A percentile compares a stretch with the other conserved stretches of the same genome.
phyloP scores from a whole-genome alignment of 768 basidiomycete species.

The Lactarius sanguifluus region DNA sequence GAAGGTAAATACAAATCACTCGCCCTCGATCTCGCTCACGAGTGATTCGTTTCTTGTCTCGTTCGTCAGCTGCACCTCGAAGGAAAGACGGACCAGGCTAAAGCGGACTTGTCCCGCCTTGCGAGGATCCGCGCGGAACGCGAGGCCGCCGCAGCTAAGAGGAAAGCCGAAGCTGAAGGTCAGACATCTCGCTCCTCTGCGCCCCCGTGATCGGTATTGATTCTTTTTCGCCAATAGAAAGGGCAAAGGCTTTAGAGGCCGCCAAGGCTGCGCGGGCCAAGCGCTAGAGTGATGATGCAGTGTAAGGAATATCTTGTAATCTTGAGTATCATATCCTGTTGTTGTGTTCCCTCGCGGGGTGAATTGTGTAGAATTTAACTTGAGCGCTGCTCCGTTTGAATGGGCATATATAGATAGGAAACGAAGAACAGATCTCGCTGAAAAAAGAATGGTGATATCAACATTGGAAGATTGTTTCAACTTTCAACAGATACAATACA shows the following conservation, averaged over 20 bases:
- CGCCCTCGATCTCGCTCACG: background rate
- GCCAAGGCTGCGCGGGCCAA: conserved; percentile 16
- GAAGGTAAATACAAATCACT: conserved; percentile 52
- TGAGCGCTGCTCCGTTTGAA: background rate
- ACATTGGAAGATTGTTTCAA: background rate
- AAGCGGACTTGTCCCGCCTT: conserved; percentile 82
- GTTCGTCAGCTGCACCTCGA: conserved; percentile 56
- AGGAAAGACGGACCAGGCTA: conserved; percentile 91
- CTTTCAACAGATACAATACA: background rate
- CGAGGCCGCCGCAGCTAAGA: conserved; percentile 82
- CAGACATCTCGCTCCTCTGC: background rate
- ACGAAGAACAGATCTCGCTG: conserved; percentile 1
- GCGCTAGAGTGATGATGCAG: conserved; percentile 8
- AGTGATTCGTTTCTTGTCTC: conserved; percentile 3
- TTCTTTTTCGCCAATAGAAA: conserved; percentile 3
- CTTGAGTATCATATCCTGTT: background rate
- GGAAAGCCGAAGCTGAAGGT: conserved; percentile 87
- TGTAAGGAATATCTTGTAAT: background rate
- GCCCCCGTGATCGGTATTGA: background rate
- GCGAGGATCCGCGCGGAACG: conserved; percentile 85
- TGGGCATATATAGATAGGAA: background rate
- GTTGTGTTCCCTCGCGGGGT: conserved; percentile 1
- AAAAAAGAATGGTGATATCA: background rate
- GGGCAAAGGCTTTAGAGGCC: conserved; percentile 15
- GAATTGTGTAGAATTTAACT: conserved; percentile 9